Evolutionary conservation across 2,329 filamentous ascomycete species (phyloP), one percentile per base, ranked within the genome.

Genomic region (Aaosphaeria arxii): DNA sequence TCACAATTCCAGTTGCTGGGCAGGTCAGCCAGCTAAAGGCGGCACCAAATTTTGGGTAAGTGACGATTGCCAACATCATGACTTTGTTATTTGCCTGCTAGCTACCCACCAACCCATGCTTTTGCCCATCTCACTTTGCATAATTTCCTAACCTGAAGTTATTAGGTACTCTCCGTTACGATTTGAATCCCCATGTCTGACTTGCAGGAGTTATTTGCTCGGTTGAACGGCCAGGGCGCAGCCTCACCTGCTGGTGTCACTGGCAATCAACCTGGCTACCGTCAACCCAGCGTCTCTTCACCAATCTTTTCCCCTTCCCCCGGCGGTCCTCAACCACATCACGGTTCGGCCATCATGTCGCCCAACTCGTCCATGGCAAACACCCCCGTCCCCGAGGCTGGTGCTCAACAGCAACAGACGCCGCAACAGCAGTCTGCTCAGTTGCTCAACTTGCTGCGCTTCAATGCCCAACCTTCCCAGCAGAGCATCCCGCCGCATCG

Each of bases 361-460:
- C 81, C 82, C 7, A 79, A 76, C 52, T 65, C 72, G 43, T 76
- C 78, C 48, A 71, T 57, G 64, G 72, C 60, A 51, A 72, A 72
- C 67, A 71, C 67, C 54, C 70, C 67, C 50, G 68, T 58, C 45
- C 70, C 63, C 44, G 71, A 67, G 61, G 66, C 64, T 49, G 66
- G 57, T 51, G 75, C 73, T 50, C 65, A 71, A 43, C 75, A 59
- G 42, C 76, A 78, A 51, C 61, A 61, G 53, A 65, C 62, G 30
- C 61, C 61, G 7, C 63, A 67, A 35, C 65, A 69, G 47, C 66
- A 69, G 53, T 79, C 80, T 11, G 75, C 77, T 53, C 82, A 80
- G 59, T 67, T 88, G 55, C 75, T 88, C 50, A 86, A 81, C 60
- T 69, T 88, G 51, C 75, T 88, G 53, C 84, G 84, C 67, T 86